Conservation (phyloP, 164 flowering plant genomes). For the Stephania japonica region DNA sequence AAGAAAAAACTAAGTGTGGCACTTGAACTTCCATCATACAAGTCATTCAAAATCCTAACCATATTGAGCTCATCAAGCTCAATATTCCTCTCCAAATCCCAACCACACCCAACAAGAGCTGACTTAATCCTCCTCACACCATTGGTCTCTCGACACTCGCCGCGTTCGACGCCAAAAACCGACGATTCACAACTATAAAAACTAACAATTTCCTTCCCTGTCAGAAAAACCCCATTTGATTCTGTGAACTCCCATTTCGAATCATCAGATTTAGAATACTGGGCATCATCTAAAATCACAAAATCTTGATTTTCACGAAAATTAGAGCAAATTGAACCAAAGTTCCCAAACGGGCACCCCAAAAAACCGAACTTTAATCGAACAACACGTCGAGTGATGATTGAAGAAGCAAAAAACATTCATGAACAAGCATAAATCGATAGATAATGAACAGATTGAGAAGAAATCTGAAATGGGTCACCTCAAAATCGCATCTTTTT, state of each 20-base stretch:
- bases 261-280: neutral
- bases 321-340: conserved; percentile 3
- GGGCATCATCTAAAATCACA: neutral
- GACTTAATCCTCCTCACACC: conserved; percentile 16
- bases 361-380: neutral
- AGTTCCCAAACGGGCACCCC: conserved; percentile 8
- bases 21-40: conserved; percentile 31
- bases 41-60: conserved; percentile 25
- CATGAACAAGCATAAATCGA: conserved; percentile 9
- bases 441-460: neutral
- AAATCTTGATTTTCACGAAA: conserved; percentile 5
- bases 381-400: conserved; percentile 1
- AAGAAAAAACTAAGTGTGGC: no score
- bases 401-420: conserved; percentile 9
- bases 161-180: neutral
- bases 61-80: conserved; percentile 22
- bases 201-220: neutral
- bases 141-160: no score
- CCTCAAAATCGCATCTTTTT: neutral
- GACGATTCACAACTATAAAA: neutral
- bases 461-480: neutral
- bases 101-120: conserved; percentile 26
- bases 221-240: neutral
- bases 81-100: conserved; percentile 18
- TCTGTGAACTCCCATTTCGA: neutral